A percentile compares a stretch with the other conserved stretches of the same genome.
These are phyloP conservation scores for Medicago lupulina DNA, from an alignment of 306 rosid species.

Conservation along the genomic window DNA sequence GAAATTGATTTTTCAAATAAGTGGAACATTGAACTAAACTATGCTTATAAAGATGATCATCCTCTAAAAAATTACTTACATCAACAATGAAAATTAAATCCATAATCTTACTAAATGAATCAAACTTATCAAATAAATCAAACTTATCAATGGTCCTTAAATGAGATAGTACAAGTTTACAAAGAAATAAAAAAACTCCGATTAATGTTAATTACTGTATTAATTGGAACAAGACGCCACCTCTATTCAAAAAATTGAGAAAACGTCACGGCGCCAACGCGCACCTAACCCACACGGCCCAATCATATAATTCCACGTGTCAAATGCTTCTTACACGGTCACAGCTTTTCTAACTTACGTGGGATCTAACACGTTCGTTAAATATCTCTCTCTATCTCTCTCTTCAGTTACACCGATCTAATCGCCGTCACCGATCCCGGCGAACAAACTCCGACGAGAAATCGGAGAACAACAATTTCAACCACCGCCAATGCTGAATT, in stretches of 20 bases:
- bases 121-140: no score
- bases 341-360: slow-evolving; percentile 54
- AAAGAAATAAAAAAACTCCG: neutral
- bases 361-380: slow-evolving; percentile 56
- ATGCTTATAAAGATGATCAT: no score
- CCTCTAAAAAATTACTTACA: no score
- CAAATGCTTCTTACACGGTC: slow-evolving; percentile 39
- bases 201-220: neutral
- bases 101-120: no score
- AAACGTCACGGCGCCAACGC: slow-evolving; percentile 58
- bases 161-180: no score
- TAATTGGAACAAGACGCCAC: slow-evolving; percentile 30
- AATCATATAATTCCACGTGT: slow-evolving; percentile 49
- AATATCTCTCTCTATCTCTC: slow-evolving; percentile 36
- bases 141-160: no score
- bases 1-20: no score
- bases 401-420: slow-evolving; percentile 45
- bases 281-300: slow-evolving; percentile 40
- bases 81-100: no score
- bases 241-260: slow-evolving; percentile 38
- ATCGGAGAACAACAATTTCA: slow-evolving; percentile 4
- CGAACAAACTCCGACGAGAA: slow-evolving; percentile 5
- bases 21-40: no score
- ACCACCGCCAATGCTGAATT: slow-evolving; percentile 47
- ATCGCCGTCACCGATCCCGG: slow-evolving; percentile 45